A percentile compares a stretch with the other conserved stretches of the same genome.
These are phyloP conservation scores for Thraustotheca clavata DNA, from an alignment of 352 stramenopile genomes.

Conservation along the genomic window DNA sequence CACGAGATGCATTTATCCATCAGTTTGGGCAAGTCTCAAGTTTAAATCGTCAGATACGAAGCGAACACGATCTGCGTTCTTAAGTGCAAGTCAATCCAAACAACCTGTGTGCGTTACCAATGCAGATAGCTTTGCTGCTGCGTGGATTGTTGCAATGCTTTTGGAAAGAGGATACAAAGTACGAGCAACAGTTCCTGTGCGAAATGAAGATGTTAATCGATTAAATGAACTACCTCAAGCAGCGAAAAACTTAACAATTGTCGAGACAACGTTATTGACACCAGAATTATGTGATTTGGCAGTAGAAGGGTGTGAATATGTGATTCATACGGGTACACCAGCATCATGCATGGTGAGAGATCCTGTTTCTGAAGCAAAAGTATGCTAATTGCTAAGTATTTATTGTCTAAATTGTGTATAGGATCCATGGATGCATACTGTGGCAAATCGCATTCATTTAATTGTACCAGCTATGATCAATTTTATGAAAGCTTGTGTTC, in stretches of 20 bases:
- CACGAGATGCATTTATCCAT: slow-evolving; percentile 49
- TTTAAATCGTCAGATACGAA: slow-evolving; percentile 43
- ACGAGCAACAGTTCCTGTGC: slow-evolving; percentile 12
- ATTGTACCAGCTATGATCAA: slow-evolving; percentile 22
- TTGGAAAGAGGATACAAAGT: slow-evolving; percentile 22
- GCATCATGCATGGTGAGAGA: slow-evolving; percentile 17
- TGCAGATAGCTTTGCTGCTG: slow-evolving; percentile 10
- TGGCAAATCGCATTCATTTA: slow-evolving; percentile 19
- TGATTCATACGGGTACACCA: slow-evolving; percentile 22
- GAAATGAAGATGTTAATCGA: slow-evolving; percentile 14
- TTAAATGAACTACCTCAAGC: slow-evolving; percentile 12
- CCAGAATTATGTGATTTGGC: slow-evolving; percentile 21
- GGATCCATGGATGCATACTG: slow-evolving; percentile 14
- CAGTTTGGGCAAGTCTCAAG: slow-evolving; percentile 70
- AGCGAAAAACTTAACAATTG: slow-evolving; percentile 7
- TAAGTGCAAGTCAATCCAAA: slow-evolving; percentile 50
- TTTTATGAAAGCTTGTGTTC: slow-evolving; percentile 22
- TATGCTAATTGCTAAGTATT: neutral
- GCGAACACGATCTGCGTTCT: slow-evolving; percentile 31
- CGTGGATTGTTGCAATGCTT: slow-evolving; percentile 20
- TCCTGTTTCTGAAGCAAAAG: slow-evolving; percentile 19
- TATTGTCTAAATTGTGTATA: neutral
- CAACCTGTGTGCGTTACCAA: slow-evolving; percentile 14
- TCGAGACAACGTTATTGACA: slow-evolving; percentile 20
- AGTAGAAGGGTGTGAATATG: slow-evolving; percentile 22